These are phyloP conservation scores for Fusarium temperatum DNA, from an alignment of 2,329 filamentous ascomycete species.

Conservation along the genomic window DNA sequence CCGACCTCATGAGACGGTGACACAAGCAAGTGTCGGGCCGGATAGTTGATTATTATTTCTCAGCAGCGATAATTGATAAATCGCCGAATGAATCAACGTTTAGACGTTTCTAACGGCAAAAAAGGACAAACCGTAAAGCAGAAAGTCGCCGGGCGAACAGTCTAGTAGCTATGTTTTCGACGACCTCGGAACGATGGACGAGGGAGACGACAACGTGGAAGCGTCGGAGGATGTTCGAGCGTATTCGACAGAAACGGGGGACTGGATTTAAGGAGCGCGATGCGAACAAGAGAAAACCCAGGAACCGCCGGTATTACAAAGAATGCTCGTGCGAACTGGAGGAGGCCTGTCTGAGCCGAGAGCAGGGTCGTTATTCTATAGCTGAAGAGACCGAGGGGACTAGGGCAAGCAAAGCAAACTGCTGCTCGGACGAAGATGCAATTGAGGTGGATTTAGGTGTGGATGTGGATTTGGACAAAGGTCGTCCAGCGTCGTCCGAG, in stretches of 20 bases:
- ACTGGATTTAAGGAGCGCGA: conserved; percentile 41
- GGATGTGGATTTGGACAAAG: conserved; percentile 31
- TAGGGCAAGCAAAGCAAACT: conserved; percentile 34
- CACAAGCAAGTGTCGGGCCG: conserved; percentile 39
- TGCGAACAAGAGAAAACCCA: conserved; percentile 43
- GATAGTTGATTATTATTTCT: conserved; percentile 42
- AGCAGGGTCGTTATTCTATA: conserved; percentile 34
- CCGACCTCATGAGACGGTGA: conserved; percentile 57
- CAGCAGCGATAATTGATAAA: conserved; percentile 19
- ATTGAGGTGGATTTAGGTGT: conserved; percentile 34
- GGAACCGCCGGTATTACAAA: conserved; percentile 49
- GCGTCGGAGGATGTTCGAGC: conserved; percentile 29
- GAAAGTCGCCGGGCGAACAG: conserved; percentile 19
- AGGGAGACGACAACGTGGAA: conserved; percentile 29
- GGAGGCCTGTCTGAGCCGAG: conserved; percentile 30
- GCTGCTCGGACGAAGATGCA: conserved; percentile 36
- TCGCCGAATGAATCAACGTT: conserved; percentile 28
- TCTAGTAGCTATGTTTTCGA: conserved; percentile 25
- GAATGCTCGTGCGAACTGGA: conserved; percentile 42
- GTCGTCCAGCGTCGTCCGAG: conserved; percentile 44
- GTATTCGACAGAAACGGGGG: conserved; percentile 36
- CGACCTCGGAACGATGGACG: conserved; percentile 18
- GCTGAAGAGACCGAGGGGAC: conserved; percentile 24
- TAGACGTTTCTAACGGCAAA: conserved; percentile 27
- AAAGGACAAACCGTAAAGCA: conserved; percentile 24